phyloP scores from a whole-genome alignment of 1,139 yeast species.

The Pneumocystis sp. region DNA sequence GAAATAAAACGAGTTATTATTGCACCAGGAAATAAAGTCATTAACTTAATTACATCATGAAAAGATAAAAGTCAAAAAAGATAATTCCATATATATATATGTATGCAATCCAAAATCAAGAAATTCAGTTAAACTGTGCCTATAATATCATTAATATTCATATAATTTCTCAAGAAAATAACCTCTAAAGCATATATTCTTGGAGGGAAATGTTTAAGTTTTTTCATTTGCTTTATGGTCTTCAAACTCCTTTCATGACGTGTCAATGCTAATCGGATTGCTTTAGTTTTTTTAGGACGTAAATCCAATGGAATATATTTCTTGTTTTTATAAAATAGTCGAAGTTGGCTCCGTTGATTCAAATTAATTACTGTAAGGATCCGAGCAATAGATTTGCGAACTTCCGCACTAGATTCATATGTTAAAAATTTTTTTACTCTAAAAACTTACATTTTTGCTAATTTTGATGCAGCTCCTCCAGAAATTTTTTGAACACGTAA shows the following conservation, averaged over 20 bases:
- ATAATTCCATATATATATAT: background rate
- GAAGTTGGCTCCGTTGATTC: slow-evolving; percentile 91
- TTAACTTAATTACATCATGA: slow-evolving; percentile 11
- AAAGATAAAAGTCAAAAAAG: background rate
- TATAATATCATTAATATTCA: background rate
- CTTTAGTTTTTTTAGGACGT: slow-evolving; percentile 99
- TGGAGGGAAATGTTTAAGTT: slow-evolving; percentile 90
- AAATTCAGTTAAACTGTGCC: slow-evolving; percentile 11
- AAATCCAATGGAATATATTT: slow-evolving; percentile 96
- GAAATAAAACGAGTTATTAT: slow-evolving; percentile 9
- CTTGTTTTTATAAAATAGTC: slow-evolving; percentile 86
- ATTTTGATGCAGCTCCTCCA: slow-evolving; percentile 52
- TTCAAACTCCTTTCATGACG: slow-evolving; percentile 64
- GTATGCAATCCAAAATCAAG: slow-evolving; percentile 3
- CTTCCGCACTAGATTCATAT: slow-evolving; percentile 38
- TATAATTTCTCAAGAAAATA: background rate
- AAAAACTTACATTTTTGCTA: slow-evolving; percentile 47
- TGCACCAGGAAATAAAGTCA: slow-evolving; percentile 11
- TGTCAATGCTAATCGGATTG: slow-evolving; percentile 94
- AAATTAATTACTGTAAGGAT: slow-evolving; percentile 93
- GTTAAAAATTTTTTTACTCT: too few relatives aligned
- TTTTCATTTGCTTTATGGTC: slow-evolving; percentile 86
- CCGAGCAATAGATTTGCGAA: slow-evolving; percentile 97
- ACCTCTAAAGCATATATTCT: slow-evolving; percentile 96
- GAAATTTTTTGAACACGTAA: slow-evolving; percentile 93